A percentile compares a stretch with the other conserved stretches of the same genome.
phyloP scores from a whole-genome alignment of 2,329 filamentous ascomycete genomes.

The Aspergillus ruber region DNA sequence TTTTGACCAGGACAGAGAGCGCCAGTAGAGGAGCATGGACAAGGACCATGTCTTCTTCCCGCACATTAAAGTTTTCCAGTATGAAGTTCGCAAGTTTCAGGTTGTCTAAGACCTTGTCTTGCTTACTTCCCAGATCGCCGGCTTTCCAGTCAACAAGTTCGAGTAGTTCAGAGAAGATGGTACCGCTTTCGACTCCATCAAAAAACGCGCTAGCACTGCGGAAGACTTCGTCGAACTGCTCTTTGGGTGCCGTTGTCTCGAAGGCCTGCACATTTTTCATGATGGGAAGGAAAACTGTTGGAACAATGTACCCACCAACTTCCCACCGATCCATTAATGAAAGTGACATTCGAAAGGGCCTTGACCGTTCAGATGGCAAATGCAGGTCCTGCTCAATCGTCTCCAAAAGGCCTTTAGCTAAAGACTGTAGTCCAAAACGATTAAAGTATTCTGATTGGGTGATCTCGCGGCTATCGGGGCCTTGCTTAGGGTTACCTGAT shows the following conservation, averaged over 20 bases:
- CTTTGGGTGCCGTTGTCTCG: conserved; percentile 59
- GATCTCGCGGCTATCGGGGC: conserved; percentile 37
- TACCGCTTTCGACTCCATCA: conserved; percentile 86
- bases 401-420: conserved; percentile 67
- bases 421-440: conserved; percentile 64
- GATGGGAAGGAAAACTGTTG: conserved; percentile 79
- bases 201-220: conserved; percentile 94
- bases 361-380: conserved; percentile 62
- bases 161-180: conserved; percentile 83
- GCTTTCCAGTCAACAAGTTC: conserved; percentile 52
- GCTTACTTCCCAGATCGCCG: conserved; percentile 44
- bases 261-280: conserved; percentile 74
- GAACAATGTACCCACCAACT: conserved; percentile 82
- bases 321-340: conserved; percentile 99
- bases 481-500: conserved; percentile 21
- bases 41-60: conserved; percentile 91
- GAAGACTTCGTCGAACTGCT: conserved; percentile 77
- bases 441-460: conserved; percentile 77
- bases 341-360: conserved; percentile 83
- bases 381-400: conserved; percentile 60
- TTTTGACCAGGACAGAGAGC: conserved; percentile 53
- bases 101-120: conserved; percentile 52
- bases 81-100: conserved; percentile 75
- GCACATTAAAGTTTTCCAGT: conserved; percentile 79
- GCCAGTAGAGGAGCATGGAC: conserved; percentile 73